Base-by-base conservation (phyloP, 768 basidiomycete species). In the Tricholoma furcatifolium region DNA sequence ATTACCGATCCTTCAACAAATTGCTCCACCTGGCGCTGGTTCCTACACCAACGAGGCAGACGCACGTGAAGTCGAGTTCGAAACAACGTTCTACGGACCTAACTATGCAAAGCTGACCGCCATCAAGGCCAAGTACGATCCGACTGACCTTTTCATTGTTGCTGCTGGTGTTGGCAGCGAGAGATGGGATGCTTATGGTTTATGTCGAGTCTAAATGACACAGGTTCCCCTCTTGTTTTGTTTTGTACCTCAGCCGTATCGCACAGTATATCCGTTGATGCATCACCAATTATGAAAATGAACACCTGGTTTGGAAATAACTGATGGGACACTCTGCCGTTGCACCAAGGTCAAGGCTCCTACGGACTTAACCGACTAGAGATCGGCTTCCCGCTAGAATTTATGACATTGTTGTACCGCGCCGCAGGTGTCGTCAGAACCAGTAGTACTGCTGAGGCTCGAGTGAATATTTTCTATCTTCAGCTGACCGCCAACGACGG, bases 31-130 rank as follows among this genome's bases (percentile, higher is more conserved):
- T 5, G 56, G 62, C 20, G 64, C 64, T 24, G 70, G 65, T 3
- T 56, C 70, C 8, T 72, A 73, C 56, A 65, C 67, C 5, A 71
- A 72, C 46, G 70, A 72, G 50, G 72, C 62, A 7, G 72, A 73
- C 31, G 46, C 59, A 2, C 53, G 62, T 7, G 69, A 73, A 52
- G 53, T 60, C 1, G 51, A 67, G 41, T 71, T 70, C 59, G 62
- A 58, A 35, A 58, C 60, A n/a, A 67, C 67, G 2, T 68, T 70
- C 57, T 73, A 61, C 54, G 71, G 72, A n/a, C 54, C 65, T 4
- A 71, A 71, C 40, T 72, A 71, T 41, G 54, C 47, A 12, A 64
- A 54, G 43, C 55, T 72, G n/a, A 65, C 63, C 39, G 21, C 2
- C 10, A 65, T 71, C 45, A 73, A 70, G 54, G 42, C 43, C 6